Conservation (phyloP, 192 early-diverging fungal genomes). For the Thoreauomyces humboldtii region DNA sequence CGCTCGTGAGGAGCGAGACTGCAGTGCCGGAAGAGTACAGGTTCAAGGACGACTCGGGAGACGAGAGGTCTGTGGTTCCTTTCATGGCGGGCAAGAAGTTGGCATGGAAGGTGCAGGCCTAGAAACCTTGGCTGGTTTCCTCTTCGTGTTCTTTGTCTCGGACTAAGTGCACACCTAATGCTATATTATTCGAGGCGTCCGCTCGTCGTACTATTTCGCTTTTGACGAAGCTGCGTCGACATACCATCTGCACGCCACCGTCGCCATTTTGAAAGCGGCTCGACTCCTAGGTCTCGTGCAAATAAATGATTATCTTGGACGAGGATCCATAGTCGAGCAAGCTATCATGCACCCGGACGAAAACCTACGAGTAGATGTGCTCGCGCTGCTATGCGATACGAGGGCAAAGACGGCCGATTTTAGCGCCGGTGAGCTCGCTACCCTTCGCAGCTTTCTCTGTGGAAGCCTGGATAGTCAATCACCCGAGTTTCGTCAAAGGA, state of each 20-base stretch:
- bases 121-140: too few relatives aligned
- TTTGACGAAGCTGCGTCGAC: too few relatives aligned
- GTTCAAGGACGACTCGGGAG: constrained; percentile 48
- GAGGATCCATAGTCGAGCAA: constrained; percentile 40
- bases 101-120: too few relatives aligned
- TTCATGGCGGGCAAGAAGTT: constrained; percentile 70
- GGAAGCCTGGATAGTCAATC: constrained; percentile 70
- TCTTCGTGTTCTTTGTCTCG: too few relatives aligned
- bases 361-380: constrained; percentile 72
- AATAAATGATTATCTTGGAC: constrained; percentile 7
- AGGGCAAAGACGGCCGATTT: constrained; percentile 63
- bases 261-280: constrained; percentile 55
- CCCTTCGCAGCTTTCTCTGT: constrained; percentile 65
- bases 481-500: constrained; percentile 80
- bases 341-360: constrained; percentile 72
- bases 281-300: constrained; percentile 58
- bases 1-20: constrained; percentile 39
- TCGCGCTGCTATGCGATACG: constrained; percentile 81
- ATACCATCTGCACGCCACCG: constrained; percentile 50
- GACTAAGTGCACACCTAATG: too few relatives aligned
- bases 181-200: too few relatives aligned
- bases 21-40: constrained; percentile 53
- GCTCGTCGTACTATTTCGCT: too few relatives aligned
- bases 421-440: constrained; percentile 56
- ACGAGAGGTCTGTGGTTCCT: constrained; percentile 70